Base-by-base conservation (phyloP, 1,284 basidiomycete genomes). In the Cystobasidium sp. region DNA sequence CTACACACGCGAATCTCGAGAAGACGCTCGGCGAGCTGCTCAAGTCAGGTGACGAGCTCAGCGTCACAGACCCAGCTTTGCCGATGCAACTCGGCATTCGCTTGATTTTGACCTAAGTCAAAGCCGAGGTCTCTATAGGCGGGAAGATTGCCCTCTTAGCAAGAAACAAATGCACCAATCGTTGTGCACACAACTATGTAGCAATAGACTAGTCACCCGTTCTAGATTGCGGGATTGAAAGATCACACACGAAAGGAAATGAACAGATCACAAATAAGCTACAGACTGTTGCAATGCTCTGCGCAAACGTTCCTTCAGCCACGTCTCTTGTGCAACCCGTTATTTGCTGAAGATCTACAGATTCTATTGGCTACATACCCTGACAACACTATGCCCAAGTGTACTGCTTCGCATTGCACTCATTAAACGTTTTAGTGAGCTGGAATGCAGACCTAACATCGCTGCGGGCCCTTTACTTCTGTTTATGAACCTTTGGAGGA, bases 1-100 rank as follows among this genome's bases (percentile, higher is more conserved):
- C 88, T 5, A 99, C 95, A 3, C 88, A 93, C 46, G 89, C 89
- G 0, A 99, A 99, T 82, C 85, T 99, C 53, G 87, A 89, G 79
- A 96, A 92, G 85, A 89, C 87, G 77, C 86, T 99, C 0, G 87
- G 86, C 0, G 94, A 98, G 68, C 84, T 99, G 6, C 86, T 97
- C 14, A 83, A 86, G 43, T 85, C 88, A 20, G 90, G 89, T 0
- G 91, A 89, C 24, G 90, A 93, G 78, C 84, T 98, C 47, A 88
- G 88, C 0, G 93, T 99, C 18, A 98, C 96, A 0, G 91, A 97
- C 55, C 87, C 88, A 0, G 88, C 88, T 8, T 83, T 99, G 76
- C 96, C 97, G 1, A 97, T 98, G 84, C 91, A 85, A 80, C 84
- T 97, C 74, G 88, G 87, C 20, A 83, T 97, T 63, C 85, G 86